Conservation (phyloP, 768 basidiomycete species). For the Naganishia kalamii region DNA sequence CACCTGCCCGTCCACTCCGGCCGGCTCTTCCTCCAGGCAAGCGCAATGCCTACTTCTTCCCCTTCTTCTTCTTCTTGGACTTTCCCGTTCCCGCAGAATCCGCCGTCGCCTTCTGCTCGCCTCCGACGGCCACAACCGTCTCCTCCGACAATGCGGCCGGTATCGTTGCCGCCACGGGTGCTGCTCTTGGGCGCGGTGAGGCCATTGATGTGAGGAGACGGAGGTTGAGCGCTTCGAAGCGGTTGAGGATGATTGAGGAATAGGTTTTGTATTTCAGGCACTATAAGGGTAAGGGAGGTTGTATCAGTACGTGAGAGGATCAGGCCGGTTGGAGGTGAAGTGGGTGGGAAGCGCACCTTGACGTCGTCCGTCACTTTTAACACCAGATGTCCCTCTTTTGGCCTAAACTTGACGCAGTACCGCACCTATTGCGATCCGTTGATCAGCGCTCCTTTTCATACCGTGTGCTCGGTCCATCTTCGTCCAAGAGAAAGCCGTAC, state of each 20-base stretch:
- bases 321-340: neutral
- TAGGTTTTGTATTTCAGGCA: conserved; percentile 94
- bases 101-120: neutral
- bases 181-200: neutral
- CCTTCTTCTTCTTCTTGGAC: conserved; percentile 48
- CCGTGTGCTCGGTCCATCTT: neutral
- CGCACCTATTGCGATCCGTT: conserved; percentile 66
- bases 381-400: conserved; percentile 76
- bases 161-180: conserved; percentile 8
- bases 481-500: conserved; percentile 51
- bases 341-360: conserved; percentile 57
- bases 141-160: neutral
- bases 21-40: no score
- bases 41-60: conserved; percentile 32
- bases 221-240: conserved; percentile 85
- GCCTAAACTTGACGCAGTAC: conserved; percentile 86
- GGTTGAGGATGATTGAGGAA: conserved; percentile 89
- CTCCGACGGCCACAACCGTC: neutral
- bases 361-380: conserved; percentile 89
- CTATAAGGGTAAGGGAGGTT: conserved; percentile 48
- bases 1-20: no score
- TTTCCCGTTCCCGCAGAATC: conserved; percentile 18
- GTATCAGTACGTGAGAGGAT: no score
- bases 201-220: conserved; percentile 52
- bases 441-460: no score